Evolutionary conservation across 2,329 filamentous ascomycete species (phyloP), one percentile per base, ranked within the genome.

Genomic region (Paecilomyces sp.): DNA sequence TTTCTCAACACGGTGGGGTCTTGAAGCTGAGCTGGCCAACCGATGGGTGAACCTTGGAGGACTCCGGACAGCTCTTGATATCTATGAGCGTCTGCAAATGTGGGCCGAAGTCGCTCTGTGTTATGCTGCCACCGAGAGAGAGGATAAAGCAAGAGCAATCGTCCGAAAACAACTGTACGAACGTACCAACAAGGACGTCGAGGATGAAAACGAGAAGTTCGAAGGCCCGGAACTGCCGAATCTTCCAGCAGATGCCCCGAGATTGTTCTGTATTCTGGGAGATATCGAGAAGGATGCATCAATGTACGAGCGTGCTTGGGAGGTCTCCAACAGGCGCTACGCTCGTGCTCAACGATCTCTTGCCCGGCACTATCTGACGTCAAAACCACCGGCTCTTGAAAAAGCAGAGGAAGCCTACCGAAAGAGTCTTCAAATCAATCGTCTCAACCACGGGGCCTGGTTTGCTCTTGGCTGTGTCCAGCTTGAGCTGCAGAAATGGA

Each of bases 91-190:
- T 2, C 79, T 99, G 18, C 87, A 92, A 59, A 88, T 97, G 73
- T 97, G 94, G 92, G 90, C 94, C 1, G 94, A 99, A 76, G 91
- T 92, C 3, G 93, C 94, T 0, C 81, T 99, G 1, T 99, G 94
- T 72, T 88, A 91, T 67, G 92, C 91, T 12, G 81, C 85, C 0
- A 90, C 88, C 0, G 83, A 88, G n/a, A 82, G 87, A 76, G 92
- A 97, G 74, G 89, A 89, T 25, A 94, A 94, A 69, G 94, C 92
- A 1, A 85, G 85, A 58, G 83, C 82, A 2, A 83, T 97, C 55
- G 79, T 97, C 15, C 85, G 91, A 57, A 87, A 87, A 75, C 87
- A 93, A 58, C 79, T 99, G 0, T 97, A 91, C 77, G 82, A 88
- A 55, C 84, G 85, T 11, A 87, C 85, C 0, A 68, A 70, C 15